A percentile compares a stretch with the other conserved stretches of the same genome.
phyloP scores from a whole-genome alignment of 192 early-diverging fungal genomes.

The Cladochytrium replicatum region DNA sequence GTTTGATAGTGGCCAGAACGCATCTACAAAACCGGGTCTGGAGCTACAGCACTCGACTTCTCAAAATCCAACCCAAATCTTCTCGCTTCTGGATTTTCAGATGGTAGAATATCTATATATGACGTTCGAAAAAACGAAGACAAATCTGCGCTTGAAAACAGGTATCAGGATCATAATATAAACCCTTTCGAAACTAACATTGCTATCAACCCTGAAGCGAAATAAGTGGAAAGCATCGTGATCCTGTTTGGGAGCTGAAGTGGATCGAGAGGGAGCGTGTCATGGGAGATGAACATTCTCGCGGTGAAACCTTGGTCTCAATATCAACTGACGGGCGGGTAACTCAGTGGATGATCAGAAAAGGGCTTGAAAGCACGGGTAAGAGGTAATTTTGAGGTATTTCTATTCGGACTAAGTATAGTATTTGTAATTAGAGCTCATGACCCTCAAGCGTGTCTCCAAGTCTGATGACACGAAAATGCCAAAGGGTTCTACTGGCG shows the following conservation, averaged over 20 bases:
- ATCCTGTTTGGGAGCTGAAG: constrained; percentile 53
- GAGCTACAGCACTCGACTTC: constrained; percentile 47
- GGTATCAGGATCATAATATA: constrained; percentile 11
- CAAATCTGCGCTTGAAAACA: constrained; percentile 34
- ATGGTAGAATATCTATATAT: constrained; percentile 43
- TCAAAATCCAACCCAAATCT: constrained; percentile 38
- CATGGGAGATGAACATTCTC: constrained; percentile 37
- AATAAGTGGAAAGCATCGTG: constrained; percentile 43
- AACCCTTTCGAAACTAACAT: neutral
- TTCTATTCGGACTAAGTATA: neutral
- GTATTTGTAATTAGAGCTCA: constrained; percentile 30
- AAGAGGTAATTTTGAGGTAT: constrained; percentile 1
- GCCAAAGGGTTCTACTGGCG: constrained; percentile 1
- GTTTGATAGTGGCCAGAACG: constrained; percentile 44
- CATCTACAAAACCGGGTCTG: constrained; percentile 31
- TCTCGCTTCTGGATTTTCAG: constrained; percentile 39
- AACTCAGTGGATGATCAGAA: constrained; percentile 43
- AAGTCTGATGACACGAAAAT: constrained; percentile 13
- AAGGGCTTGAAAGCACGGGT: constrained; percentile 47
- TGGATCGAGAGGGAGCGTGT: constrained; percentile 47
- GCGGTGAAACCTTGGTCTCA: constrained; percentile 38
- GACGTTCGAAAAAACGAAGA: constrained; percentile 36
- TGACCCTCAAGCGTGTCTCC: constrained; percentile 46
- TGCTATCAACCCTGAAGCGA: constrained; percentile 21
- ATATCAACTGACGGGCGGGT: constrained; percentile 51